phyloP scores from a whole-genome alignment of 2,329 filamentous ascomycete species.

The Aspergillus carbonarius region DNA sequence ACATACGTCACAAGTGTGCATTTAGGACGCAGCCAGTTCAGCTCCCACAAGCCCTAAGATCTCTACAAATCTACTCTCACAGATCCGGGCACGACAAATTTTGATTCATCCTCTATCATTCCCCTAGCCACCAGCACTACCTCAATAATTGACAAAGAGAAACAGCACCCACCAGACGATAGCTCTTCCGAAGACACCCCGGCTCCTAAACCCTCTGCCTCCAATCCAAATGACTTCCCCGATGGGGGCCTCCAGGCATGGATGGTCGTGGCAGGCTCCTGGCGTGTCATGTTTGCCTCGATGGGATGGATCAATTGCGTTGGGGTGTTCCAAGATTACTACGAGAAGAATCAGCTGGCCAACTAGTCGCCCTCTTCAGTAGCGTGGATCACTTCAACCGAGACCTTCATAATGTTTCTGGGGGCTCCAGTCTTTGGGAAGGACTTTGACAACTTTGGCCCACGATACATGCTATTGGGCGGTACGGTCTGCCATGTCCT shows the following conservation, averaged over 20 bases:
- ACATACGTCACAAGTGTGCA: no score
- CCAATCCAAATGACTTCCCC: background rate
- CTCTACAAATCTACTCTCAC: no score
- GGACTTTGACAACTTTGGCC: constrained; percentile 62
- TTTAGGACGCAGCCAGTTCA: no score
- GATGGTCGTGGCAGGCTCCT: background rate
- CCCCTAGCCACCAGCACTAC: no score
- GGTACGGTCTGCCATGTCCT: constrained; percentile 54
- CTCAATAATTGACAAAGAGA: no score
- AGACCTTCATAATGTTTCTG: constrained; percentile 27
- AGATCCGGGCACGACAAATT: no score
- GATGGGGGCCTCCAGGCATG: constrained; percentile 4
- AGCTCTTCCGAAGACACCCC: no score
- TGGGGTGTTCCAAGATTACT: constrained; percentile 61
- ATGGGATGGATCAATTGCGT: constrained; percentile 51
- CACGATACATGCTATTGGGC: constrained; percentile 51
- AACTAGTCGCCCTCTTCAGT: constrained; percentile 50
- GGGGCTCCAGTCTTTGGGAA: constrained; percentile 56
- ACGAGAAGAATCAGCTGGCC: constrained; percentile 49
- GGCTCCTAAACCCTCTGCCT: no score
- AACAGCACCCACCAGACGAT: no score
- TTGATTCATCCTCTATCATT: no score
- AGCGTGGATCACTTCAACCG: constrained; percentile 59
- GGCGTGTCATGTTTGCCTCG: constrained; percentile 39
- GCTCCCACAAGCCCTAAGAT: no score